phyloP scores from a whole-genome alignment of 2,329 filamentous ascomycete species.

The Botrytis hyacinthi region DNA sequence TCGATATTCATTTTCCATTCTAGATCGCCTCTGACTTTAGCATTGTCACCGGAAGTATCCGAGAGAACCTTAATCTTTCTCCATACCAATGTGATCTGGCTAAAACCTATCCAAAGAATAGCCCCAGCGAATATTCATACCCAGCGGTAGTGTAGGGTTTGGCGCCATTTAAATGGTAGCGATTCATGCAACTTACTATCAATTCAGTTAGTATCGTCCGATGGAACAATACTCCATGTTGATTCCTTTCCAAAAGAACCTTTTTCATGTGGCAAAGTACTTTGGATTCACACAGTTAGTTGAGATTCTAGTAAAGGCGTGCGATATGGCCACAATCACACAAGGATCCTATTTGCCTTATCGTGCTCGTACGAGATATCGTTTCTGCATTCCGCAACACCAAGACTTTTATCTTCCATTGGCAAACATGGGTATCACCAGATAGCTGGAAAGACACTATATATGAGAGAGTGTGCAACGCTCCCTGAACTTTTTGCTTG shows the following conservation, averaged over 20 bases:
- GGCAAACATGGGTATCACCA: background rate
- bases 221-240: background rate
- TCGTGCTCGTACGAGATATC: background rate
- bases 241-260: background rate
- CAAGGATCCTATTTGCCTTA: background rate
- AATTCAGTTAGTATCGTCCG: background rate
- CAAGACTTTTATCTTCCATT: background rate
- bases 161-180: background rate
- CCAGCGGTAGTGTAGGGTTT: background rate
- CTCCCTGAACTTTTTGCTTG: background rate
- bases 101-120: background rate
- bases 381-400: background rate
- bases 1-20: background rate
- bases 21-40: background rate
- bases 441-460: background rate
- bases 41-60: background rate
- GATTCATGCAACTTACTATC: background rate
- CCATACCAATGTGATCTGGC: background rate
- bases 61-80: background rate
- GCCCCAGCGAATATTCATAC: background rate
- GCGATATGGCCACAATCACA: constrained; percentile 3
- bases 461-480: background rate
- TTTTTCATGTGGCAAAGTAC: background rate
- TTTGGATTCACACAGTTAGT: background rate
- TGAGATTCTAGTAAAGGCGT: constrained; percentile 6